A percentile compares a stretch with the other conserved stretches of the same genome.
Evolutionary conservation across 768 basidiomycete genomes (phyloP).

Genomic region (Boletus patriciae): DNA sequence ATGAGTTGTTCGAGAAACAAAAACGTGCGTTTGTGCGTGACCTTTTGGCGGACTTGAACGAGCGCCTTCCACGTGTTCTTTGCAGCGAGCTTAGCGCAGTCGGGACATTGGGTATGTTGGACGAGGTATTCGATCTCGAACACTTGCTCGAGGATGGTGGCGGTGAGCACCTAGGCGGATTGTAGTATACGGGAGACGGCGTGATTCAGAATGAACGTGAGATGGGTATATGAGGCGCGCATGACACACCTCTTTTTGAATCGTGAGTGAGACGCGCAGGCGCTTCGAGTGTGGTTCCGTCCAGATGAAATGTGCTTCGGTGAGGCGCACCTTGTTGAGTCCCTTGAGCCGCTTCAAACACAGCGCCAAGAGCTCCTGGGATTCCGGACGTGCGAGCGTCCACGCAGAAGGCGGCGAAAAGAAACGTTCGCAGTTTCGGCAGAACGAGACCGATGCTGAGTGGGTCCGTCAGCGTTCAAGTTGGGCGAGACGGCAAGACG

Average conservation of each 20-base stretch:
- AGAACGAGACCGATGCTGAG: conserved; percentile 85
- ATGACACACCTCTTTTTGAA: conserved; percentile 89
- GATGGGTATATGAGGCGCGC: too few species aligned
- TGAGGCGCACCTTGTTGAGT: conserved; percentile 88
- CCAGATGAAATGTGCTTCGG: conserved; percentile 99
- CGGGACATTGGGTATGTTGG: conserved; percentile 92
- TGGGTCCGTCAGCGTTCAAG: conserved; percentile 2
- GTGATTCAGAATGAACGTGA: background rate
- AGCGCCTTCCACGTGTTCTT: conserved; percentile 99
- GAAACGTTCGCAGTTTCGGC: conserved; percentile 95
- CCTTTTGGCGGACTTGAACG: conserved; percentile 99
- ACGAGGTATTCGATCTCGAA: conserved; percentile 97
- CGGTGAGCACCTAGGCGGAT: conserved; percentile 75
- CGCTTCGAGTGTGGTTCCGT: conserved; percentile 98
- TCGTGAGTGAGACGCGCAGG: conserved; percentile 88
- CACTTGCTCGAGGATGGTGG: conserved; percentile 94
- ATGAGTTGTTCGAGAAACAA: conserved; percentile 97
- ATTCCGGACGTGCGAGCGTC: conserved; percentile 85
- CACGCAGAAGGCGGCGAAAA: conserved; percentile 87
- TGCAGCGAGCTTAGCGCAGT: conserved; percentile 90
- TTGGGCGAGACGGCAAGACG: background rate
- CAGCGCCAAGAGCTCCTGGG: conserved; percentile 88
- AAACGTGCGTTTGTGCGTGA: conserved; percentile 97
- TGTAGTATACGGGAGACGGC: background rate
- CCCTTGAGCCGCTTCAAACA: conserved; percentile 96